phyloP scores from a whole-genome alignment of 768 basidiomycete genomes.

The Boletus rubropictus region DNA sequence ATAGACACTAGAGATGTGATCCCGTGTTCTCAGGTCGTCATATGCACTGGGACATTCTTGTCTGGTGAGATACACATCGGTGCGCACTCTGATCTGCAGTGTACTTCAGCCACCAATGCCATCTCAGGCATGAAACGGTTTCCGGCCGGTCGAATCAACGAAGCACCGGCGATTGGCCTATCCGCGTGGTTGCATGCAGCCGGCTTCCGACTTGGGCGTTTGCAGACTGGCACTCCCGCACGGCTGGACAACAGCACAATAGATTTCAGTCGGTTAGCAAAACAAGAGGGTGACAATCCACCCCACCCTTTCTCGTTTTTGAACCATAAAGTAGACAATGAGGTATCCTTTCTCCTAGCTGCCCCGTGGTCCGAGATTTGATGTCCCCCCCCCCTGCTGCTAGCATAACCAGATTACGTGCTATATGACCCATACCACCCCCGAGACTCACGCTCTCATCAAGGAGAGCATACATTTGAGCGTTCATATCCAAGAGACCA shows the following conservation, averaged over 20 bases:
- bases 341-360: constrained; percentile 36
- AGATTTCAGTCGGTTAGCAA: constrained; percentile 53
- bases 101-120: background rate
- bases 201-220: constrained; percentile 75
- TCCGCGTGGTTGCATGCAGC: constrained; percentile 69
- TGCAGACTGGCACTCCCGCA: constrained; percentile 87
- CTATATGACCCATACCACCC: constrained; percentile 68
- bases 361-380: background rate
- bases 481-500: constrained; percentile 84
- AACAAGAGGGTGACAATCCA: constrained; percentile 60
- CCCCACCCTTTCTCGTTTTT: constrained; percentile 77
- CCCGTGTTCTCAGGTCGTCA: constrained; percentile 72
- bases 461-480: constrained; percentile 70
- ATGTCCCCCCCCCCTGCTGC: background rate
- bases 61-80: constrained; percentile 91
- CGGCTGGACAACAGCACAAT: constrained; percentile 67
- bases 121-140: constrained; percentile 57
- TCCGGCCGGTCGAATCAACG: constrained; percentile 73
- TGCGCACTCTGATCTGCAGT: constrained; percentile 20
- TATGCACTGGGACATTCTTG: constrained; percentile 89
- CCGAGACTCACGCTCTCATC: constrained; percentile 68
- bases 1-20: constrained; percentile 72
- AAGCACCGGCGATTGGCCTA: constrained; percentile 66
- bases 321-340: constrained; percentile 62
- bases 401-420: constrained; percentile 72